phyloP scores from a whole-genome alignment of 768 basidiomycete species.

The Suillus discolor region DNA sequence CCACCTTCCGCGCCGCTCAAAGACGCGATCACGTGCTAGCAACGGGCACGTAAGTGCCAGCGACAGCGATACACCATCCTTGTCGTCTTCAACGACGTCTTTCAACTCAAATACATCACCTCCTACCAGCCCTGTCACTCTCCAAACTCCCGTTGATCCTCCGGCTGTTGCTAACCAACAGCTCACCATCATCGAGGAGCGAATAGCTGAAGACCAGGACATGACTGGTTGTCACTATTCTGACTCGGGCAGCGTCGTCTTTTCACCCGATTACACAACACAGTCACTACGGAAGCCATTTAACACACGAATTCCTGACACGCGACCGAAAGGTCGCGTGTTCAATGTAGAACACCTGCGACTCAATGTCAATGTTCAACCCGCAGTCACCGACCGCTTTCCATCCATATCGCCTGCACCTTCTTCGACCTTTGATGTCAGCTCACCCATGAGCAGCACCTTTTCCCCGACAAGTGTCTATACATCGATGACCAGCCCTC shows the following conservation, averaged over 20 bases:
- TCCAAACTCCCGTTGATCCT: constrained; percentile 37
- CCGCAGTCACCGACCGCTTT: constrained; percentile 15
- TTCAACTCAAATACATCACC: constrained; percentile 38
- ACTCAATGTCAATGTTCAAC: constrained; percentile 34
- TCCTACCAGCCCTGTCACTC: constrained; percentile 34
- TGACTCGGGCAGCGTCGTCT: constrained; percentile 25
- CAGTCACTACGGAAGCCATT: background rate
- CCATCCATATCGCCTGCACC: constrained; percentile 20
- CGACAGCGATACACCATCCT: constrained; percentile 52
- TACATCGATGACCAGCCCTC: background rate
- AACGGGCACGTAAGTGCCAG: constrained; percentile 32
- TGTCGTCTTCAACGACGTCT: constrained; percentile 44
- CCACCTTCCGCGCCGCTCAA: constrained; percentile 37
- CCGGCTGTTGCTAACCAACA: constrained; percentile 20
- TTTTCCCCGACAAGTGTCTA: constrained; percentile 6
- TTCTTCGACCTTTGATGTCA: constrained; percentile 15
- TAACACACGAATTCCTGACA: background rate
- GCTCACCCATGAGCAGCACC: constrained; percentile 3
- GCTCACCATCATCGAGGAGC: constrained; percentile 44
- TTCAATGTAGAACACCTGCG: constrained; percentile 31
- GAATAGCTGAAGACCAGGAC: constrained; percentile 23
- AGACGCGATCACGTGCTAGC: constrained; percentile 28
- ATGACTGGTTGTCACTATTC: constrained; percentile 16
- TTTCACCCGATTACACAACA: constrained; percentile 17
- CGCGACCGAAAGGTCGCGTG: constrained; percentile 23